A percentile compares a stretch with the other conserved stretches of the same genome.
phyloP scores from a whole-genome alignment of 257 asterid genomes.

The Ilex aquifolium region DNA sequence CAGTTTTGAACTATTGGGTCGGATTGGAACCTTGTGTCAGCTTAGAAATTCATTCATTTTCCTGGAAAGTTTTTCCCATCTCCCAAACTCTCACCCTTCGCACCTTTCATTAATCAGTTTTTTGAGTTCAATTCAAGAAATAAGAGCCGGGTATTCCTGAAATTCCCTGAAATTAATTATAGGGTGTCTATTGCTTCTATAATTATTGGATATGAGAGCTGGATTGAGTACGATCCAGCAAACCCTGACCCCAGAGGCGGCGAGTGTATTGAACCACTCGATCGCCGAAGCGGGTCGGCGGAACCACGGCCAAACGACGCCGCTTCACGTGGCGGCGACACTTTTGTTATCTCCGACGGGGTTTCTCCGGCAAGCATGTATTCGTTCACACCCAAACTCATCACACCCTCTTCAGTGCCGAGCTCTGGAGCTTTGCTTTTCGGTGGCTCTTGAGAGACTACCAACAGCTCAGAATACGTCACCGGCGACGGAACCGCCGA shows the following conservation, averaged over 20 bases:
- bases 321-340: conserved; percentile 14
- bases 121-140: not conserved
- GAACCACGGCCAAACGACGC: conserved; percentile 11
- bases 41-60: not conserved
- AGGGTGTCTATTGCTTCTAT: not conserved
- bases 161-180: not conserved
- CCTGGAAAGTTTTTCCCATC: not conserved
- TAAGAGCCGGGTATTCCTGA: not conserved
- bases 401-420: conserved; percentile 14
- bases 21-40: not conserved
- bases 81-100: not conserved
- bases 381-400: conserved; percentile 16
- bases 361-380: conserved; percentile 7
- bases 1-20: not conserved
- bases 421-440: conserved; percentile 12
- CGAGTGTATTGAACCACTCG: conserved; percentile 8
- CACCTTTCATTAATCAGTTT: not conserved
- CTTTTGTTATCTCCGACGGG: conserved; percentile 4
- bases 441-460: conserved; percentile 11
- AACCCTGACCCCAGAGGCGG: conserved; percentile 6
- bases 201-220: conserved; percentile 5
- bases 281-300: conserved; percentile 4
- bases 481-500: not conserved
- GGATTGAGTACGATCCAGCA: conserved; percentile 9
- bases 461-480: not conserved